Evolutionary conservation across 139 green algal genomes (phyloP).

Genomic region (Chlamydomonas applanata): DNA sequence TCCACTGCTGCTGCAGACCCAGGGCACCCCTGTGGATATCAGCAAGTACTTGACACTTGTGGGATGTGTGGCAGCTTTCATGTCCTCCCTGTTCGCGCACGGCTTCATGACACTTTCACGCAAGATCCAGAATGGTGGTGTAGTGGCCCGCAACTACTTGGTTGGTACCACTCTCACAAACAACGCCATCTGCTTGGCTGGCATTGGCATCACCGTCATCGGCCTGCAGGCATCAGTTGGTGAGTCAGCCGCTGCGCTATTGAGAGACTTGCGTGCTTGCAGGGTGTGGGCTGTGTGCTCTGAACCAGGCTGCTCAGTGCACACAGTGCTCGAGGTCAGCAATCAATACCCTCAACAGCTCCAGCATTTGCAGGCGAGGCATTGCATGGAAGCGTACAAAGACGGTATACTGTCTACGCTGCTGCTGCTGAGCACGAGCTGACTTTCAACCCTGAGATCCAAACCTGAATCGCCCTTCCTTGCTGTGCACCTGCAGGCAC

Average conservation of each 20-base stretch:
- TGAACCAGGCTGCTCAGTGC: not conserved
- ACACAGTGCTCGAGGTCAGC: too few species aligned
- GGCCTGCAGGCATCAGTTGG: constrained; percentile 82
- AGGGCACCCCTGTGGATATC: constrained; percentile 6
- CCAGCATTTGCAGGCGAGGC: too few species aligned
- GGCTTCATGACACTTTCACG: constrained; percentile 38
- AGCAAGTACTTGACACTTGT: constrained; percentile 69
- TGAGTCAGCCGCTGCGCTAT: constrained; percentile 1
- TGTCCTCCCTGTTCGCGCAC: constrained; percentile 79
- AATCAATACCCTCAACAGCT: too few species aligned
- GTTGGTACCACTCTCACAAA: constrained; percentile 58
- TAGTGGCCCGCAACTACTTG: constrained; percentile 30
- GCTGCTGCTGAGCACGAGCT: too few species aligned
- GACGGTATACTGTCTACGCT: too few species aligned
- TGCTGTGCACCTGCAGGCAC: constrained; percentile 34
- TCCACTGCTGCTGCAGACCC: too few species aligned
- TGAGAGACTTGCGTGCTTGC: too few species aligned
- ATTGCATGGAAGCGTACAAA: too few species aligned
- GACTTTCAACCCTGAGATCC: too few species aligned
- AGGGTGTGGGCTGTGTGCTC: not conserved
- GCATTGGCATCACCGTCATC: constrained; percentile 77
- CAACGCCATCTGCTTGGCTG: constrained; percentile 80
- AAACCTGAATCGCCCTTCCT: not conserved
- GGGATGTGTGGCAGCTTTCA: constrained; percentile 68
- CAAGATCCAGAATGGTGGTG: constrained; percentile 10